phyloP scores from a whole-genome alignment of 1,139 yeast species.

The Sugiyamaella neomexicana region DNA sequence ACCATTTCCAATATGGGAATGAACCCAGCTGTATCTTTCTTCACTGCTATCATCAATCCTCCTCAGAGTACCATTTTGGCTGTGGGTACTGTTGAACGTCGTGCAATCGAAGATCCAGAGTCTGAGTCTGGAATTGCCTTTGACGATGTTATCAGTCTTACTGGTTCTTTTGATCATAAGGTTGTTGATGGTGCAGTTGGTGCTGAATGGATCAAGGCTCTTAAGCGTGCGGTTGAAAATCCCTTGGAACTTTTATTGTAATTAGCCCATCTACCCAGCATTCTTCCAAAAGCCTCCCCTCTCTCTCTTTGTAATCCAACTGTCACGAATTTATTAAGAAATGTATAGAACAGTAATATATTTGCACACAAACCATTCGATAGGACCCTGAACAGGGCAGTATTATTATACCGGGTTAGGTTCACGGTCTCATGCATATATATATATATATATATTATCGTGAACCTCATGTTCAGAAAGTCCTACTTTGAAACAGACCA shows the following conservation, averaged over 20 bases:
- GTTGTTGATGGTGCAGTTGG: conserved; percentile 97
- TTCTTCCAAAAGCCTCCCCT: background rate
- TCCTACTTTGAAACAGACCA: too few species aligned
- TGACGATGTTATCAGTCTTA: conserved; percentile 85
- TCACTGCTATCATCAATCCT: conserved; percentile 97
- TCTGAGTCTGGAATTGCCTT: conserved; percentile 90
- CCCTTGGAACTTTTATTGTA: conserved; percentile 91
- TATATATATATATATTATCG: too few species aligned
- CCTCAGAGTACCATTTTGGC: conserved; percentile 96
- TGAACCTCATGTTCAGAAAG: too few species aligned
- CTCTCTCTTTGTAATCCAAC: conserved; percentile 6
- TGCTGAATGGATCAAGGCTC: conserved; percentile 92
- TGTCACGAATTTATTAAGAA: conserved; percentile 10
- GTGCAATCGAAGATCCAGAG: conserved; percentile 88
- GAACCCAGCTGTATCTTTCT: conserved; percentile 89
- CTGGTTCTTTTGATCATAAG: conserved; percentile 98
- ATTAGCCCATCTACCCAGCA: conserved; percentile 8
- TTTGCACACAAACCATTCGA: background rate
- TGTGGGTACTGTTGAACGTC: conserved; percentile 88
- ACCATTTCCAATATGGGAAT: conserved; percentile 98
- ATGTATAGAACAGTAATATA: conserved; percentile 12
- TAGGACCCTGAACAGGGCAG: background rate
- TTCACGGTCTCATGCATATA: background rate
- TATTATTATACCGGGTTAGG: background rate
- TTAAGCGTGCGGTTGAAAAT: conserved; percentile 89